Conservation (phyloP, 345 rosid genomes). For the Turritis glabra region DNA sequence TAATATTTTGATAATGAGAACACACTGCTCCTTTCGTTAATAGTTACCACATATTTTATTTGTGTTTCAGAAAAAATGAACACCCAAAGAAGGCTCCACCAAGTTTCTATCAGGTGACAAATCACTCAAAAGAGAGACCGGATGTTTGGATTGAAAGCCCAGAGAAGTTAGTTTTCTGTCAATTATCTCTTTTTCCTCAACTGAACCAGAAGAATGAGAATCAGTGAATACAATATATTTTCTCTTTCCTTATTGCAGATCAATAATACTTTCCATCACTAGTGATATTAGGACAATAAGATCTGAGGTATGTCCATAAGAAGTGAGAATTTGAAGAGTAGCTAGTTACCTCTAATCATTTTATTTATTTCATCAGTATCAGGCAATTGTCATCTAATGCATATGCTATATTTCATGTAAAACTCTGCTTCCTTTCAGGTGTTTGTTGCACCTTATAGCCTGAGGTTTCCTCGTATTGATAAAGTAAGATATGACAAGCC, state of each 20-base stretch:
- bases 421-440: conserved; percentile 50
- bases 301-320: conserved; percentile 71
- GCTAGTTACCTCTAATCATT: neutral
- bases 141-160: conserved; percentile 99
- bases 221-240: conserved; percentile 11
- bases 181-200: neutral
- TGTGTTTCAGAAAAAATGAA: conserved; percentile 65
- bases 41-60: neutral
- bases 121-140: conserved; percentile 90
- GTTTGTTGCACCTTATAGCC: conserved; percentile 92
- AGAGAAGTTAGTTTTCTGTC: conserved; percentile 64
- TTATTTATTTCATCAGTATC: too few relatives aligned
- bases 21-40: neutral
- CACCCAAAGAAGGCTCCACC: conserved; percentile 84
- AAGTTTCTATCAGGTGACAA: conserved; percentile 83
- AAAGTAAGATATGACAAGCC: conserved; percentile 96
- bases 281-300: conserved; percentile 94
- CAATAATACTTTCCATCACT: conserved; percentile 81
- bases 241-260: conserved; percentile 52
- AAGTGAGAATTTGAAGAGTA: conserved; percentile 9
- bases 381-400: too few relatives aligned
- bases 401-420: conserved; percentile 22
- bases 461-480: conserved; percentile 97
- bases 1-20: neutral
- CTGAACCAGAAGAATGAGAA: conserved; percentile 15